Conservation (phyloP, 768 basidiomycete species). For the Collybiopsis confluens region DNA sequence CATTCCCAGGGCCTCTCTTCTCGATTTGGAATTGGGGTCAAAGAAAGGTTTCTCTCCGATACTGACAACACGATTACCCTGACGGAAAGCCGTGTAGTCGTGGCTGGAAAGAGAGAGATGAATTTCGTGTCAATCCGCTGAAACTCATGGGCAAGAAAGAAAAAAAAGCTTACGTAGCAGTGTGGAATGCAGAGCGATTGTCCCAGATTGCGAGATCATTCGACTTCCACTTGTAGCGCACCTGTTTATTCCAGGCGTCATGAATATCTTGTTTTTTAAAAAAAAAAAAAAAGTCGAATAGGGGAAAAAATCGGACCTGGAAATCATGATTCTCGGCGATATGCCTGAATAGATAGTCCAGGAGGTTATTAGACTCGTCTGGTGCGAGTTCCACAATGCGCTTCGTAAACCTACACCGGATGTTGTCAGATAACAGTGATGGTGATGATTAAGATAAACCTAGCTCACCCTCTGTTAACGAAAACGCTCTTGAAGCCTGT, state of each 20-base stretch:
- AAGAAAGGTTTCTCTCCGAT: constrained; percentile 51
- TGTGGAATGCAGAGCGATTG: constrained; percentile 49
- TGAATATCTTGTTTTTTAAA: neutral
- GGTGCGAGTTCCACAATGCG: constrained; percentile 48
- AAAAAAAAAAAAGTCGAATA: neutral
- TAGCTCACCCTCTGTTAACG: constrained; percentile 45
- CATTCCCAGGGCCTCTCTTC: constrained; percentile 6
- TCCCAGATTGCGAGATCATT: constrained; percentile 63
- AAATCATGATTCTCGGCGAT: constrained; percentile 57
- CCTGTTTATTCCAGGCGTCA: constrained; percentile 18
- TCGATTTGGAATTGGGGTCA: constrained; percentile 28
- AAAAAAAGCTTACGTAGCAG: constrained; percentile 32
- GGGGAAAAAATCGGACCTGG: constrained; percentile 27
- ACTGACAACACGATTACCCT: constrained; percentile 50
- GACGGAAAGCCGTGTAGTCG: constrained; percentile 30
- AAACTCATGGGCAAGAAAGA: neutral
- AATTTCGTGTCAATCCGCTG: no score
- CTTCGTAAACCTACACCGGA: constrained; percentile 41
- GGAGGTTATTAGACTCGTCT: constrained; percentile 48
- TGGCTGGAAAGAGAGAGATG: constrained; percentile 17
- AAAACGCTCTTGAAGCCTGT: constrained; percentile 57
- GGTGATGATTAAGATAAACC: neutral
- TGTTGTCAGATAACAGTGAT: neutral
- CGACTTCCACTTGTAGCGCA: constrained; percentile 46
- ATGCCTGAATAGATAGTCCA: constrained; percentile 46